Conservation (phyloP, 2,329 filamentous ascomycete species). For the Colletotrichum paranaense region DNA sequence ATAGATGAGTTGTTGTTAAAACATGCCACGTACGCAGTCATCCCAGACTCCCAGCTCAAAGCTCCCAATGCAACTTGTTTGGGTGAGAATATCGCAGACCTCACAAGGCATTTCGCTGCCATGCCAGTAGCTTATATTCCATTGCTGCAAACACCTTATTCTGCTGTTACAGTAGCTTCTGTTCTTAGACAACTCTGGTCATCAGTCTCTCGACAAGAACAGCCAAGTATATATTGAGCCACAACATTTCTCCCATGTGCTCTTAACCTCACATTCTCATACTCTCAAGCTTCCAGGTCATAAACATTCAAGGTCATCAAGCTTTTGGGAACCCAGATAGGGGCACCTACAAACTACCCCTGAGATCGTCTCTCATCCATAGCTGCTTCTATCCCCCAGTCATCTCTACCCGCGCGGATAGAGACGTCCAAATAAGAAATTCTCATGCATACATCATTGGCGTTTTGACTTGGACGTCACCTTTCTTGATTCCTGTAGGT, state of each 20-base stretch:
- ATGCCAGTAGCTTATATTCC: too few species aligned
- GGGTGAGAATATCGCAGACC: not conserved
- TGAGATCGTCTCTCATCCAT: too few species aligned
- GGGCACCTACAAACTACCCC: too few species aligned
- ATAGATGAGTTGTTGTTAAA: too few species aligned
- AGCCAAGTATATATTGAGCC: not conserved
- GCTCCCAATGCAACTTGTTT: not conserved
- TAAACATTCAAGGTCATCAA: too few species aligned
- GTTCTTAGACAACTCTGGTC: not conserved
- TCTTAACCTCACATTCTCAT: not conserved
- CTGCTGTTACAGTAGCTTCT: not conserved
- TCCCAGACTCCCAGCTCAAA: not conserved
- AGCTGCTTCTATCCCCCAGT: too few species aligned
- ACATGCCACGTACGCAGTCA: too few species aligned
- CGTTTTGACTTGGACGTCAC: not conserved
- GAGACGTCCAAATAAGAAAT: not conserved
- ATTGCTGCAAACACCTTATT: not conserved
- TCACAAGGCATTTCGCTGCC: too few species aligned
- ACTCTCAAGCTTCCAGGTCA: too few species aligned
- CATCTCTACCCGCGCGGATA: not conserved
- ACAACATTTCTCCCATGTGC: not conserved
- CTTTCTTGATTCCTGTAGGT: not conserved
- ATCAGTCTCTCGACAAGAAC: too few species aligned
- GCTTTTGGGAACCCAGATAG: too few species aligned
- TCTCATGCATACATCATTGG: not conserved